Percentiles rank a stretch among this genome's conserved stretches.
These are phyloP conservation scores for Candida pseudoglaebosa DNA, from an alignment of 805 yeast species.

Conservation along the genomic window DNA sequence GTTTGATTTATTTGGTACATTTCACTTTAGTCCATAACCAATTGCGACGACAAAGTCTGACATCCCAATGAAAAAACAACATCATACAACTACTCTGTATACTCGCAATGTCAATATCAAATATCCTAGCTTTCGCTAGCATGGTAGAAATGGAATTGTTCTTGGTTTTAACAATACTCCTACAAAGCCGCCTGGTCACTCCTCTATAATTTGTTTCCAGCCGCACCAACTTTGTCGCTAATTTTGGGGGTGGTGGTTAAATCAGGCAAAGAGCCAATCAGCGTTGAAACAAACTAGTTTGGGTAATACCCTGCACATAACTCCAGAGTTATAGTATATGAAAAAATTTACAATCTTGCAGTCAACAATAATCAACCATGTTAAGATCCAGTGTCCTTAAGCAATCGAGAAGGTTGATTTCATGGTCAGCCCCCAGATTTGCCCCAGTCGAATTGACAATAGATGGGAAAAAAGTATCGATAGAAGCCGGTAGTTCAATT, in stretches of 20 bases:
- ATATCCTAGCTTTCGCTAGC: not conserved
- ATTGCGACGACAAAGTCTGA: too few relatives aligned
- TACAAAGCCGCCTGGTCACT: not conserved
- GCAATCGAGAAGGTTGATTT: slow-evolving; percentile 18
- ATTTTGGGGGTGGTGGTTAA: not conserved
- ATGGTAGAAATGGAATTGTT: not conserved
- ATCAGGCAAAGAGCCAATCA: not conserved
- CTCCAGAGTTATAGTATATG: not conserved
- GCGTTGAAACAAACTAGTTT: slow-evolving; percentile 1
- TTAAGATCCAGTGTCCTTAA: slow-evolving; percentile 19
- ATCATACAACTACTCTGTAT: too few relatives aligned
- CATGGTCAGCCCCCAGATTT: slow-evolving; percentile 17
- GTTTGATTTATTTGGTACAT: too few relatives aligned
- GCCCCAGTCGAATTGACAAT: slow-evolving; percentile 57
- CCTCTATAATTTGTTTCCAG: not conserved
- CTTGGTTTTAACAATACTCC: not conserved
- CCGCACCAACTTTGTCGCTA: not conserved
- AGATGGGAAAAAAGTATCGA: slow-evolving; percentile 71
- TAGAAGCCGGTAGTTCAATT: slow-evolving; percentile 83
- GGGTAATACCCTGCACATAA: slow-evolving; percentile 1
- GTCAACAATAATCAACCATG: slow-evolving; percentile 7
- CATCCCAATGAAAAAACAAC: too few relatives aligned
- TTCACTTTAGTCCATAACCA: too few relatives aligned
- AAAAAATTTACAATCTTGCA: not conserved
- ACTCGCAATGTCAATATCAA: too few relatives aligned